Evolutionary conservation across 1,284 basidiomycete genomes (phyloP).

Genomic region (Heterobasidion irregulare): DNA sequence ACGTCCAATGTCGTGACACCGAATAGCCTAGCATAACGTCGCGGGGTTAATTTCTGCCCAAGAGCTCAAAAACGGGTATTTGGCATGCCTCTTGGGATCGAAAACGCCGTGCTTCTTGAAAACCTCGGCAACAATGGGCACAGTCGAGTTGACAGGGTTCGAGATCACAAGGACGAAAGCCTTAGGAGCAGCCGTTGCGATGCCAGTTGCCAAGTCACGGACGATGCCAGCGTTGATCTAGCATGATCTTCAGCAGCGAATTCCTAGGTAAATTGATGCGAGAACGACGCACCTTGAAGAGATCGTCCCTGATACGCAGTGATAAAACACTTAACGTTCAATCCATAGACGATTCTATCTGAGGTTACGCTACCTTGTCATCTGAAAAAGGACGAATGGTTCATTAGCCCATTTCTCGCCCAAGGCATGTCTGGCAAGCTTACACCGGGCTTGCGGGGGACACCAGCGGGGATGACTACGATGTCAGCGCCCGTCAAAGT

Average conservation of each 20-base stretch:
- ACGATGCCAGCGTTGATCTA: conserved; percentile 98
- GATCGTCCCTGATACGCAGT: conserved; percentile 66
- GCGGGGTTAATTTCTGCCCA: neutral
- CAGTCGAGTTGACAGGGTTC: conserved; percentile 96
- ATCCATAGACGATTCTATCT: conserved; percentile 5
- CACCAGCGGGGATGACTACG: conserved; percentile 95
- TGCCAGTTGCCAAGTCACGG: conserved; percentile 84
- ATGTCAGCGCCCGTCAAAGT: conserved; percentile 81
- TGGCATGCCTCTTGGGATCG: conserved; percentile 75
- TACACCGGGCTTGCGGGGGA: conserved; percentile 93
- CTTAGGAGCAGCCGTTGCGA: conserved; percentile 82
- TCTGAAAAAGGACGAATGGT: conserved; percentile 31
- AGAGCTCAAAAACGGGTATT: neutral
- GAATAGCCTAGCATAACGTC: conserved; percentile 58
- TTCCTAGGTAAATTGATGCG: neutral
- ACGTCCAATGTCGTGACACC: conserved; percentile 99
- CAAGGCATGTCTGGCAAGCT: conserved; percentile 18
- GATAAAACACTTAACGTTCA: neutral
- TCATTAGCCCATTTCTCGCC: conserved; percentile 4
- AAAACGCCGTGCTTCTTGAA: conserved; percentile 91
- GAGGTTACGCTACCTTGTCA: conserved; percentile 53
- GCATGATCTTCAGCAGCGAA: neutral
- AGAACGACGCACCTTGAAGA: conserved; percentile 69
- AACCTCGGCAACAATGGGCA: conserved; percentile 93
- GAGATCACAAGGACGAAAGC: conserved; percentile 95